Evolutionary conservation across 345 rosid genomes (phyloP).

Genomic region (Gossypium ekmanianum): DNA sequence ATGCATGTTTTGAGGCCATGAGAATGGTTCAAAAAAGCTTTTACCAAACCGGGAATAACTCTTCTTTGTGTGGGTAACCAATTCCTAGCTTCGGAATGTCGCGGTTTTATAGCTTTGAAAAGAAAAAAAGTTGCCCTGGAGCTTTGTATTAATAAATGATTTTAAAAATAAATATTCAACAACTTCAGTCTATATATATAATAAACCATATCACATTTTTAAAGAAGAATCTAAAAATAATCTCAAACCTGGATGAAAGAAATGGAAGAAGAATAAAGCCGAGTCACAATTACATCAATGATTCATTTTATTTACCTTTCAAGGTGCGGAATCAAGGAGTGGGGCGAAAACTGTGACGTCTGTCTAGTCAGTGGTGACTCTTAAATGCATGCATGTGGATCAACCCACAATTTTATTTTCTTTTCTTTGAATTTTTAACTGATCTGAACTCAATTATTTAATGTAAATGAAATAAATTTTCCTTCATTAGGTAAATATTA

Average conservation of each 20-base stretch:
- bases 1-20: constrained; percentile 27
- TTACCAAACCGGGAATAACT: neutral
- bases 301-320: neutral
- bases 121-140: neutral
- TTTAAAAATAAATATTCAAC: too few species aligned
- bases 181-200: too few species aligned
- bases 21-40: constrained; percentile 7
- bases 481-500: too few species aligned
- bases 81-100: neutral
- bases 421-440: too few species aligned
- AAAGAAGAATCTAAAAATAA: too few species aligned
- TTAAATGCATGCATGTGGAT: neutral
- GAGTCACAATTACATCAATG: neutral
- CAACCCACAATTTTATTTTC: too few species aligned
- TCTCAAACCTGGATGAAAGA: too few species aligned
- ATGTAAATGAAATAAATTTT: too few species aligned
- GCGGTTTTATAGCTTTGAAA: neutral
- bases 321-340: neutral
- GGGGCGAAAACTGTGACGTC: neutral
- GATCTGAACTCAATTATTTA: too few species aligned
- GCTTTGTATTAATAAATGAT: too few species aligned
- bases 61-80: constrained; percentile 16
- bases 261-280: too few species aligned
- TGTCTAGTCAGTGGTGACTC: neutral
- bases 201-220: too few species aligned